Conservation (phyloP, 108 stramenopile species). For the Thalassiosira profunda region DNA sequence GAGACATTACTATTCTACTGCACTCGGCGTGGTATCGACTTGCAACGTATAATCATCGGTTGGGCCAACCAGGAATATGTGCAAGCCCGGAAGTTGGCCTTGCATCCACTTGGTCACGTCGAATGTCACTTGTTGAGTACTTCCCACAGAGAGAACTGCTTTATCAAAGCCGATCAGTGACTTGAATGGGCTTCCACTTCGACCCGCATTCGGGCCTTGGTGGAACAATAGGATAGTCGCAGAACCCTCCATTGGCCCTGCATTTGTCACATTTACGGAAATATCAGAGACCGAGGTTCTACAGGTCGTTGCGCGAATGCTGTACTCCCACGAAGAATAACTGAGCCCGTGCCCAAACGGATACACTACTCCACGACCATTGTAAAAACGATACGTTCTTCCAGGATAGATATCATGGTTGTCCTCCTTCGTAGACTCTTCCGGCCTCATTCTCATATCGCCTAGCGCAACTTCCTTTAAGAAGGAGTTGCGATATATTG, state of each 20-base stretch:
- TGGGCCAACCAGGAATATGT: too few species aligned
- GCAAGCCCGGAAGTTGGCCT: too few species aligned
- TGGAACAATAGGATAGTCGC: conserved; percentile 44
- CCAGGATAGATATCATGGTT: conserved; percentile 51
- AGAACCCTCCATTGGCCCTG: conserved; percentile 37
- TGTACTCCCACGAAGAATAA: conserved; percentile 33
- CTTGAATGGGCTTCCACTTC: background rate
- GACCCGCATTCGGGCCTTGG: conserved; percentile 7
- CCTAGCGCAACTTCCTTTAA: conserved; percentile 40
- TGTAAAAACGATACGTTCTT: conserved; percentile 56
- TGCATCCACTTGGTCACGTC: too few species aligned
- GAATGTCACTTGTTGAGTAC: background rate
- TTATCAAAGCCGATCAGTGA: conserved; percentile 26
- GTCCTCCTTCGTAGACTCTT: too few species aligned
- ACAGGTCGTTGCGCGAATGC: background rate
- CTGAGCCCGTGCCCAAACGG: conserved; percentile 61
- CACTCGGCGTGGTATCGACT: too few species aligned
- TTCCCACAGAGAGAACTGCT: conserved; percentile 1
- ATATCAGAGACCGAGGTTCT: background rate
- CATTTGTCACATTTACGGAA: conserved; percentile 28
- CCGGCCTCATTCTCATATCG: conserved; percentile 47
- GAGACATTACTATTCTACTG: too few species aligned
- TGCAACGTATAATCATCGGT: too few species aligned
- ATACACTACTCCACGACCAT: conserved; percentile 33
- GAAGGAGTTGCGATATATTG: conserved; percentile 48